Evolutionary conservation across 2,329 filamentous ascomycete species (phyloP).

Genomic region (Lecanicillium sp.): DNA sequence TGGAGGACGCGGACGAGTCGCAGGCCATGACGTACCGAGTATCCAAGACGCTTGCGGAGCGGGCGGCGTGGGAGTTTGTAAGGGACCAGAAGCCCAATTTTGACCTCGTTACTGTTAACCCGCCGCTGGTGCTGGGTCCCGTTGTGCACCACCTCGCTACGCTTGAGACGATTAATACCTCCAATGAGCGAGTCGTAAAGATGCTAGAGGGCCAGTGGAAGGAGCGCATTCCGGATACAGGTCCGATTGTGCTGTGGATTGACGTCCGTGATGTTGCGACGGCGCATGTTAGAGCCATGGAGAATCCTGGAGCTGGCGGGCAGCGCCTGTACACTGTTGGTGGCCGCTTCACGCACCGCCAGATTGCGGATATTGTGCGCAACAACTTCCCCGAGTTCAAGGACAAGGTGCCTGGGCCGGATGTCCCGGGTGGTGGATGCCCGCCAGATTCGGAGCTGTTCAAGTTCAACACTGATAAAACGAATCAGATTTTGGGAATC

Average conservation of each 20-base stretch:
- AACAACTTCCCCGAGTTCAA: constrained; percentile 41
- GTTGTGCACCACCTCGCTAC: constrained; percentile 38
- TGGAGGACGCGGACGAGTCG: constrained; percentile 31
- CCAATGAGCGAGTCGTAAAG: constrained; percentile 41
- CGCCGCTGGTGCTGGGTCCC: constrained; percentile 47
- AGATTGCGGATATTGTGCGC: constrained; percentile 34
- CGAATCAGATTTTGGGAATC: constrained; percentile 51
- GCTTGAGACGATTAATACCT: constrained; percentile 42
- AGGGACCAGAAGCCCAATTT: constrained; percentile 33
- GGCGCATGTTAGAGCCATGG: constrained; percentile 45
- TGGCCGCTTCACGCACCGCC: constrained; percentile 37
- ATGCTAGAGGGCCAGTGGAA: constrained; percentile 43
- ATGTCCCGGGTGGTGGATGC: constrained; percentile 34
- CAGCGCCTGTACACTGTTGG: constrained; percentile 42
- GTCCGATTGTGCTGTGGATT: constrained; percentile 37
- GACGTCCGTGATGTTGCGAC: constrained; percentile 48
- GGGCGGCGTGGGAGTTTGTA: constrained; percentile 45
- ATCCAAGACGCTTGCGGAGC: constrained; percentile 47
- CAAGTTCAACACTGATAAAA: constrained; percentile 49
- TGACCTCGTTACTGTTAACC: constrained; percentile 44
- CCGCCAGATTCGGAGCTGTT: constrained; percentile 34
- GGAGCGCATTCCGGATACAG: constrained; percentile 30
- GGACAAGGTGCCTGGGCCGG: constrained; percentile 36
- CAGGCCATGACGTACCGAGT: constrained; percentile 41
- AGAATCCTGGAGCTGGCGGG: constrained; percentile 37